These are phyloP conservation scores for Podila verticillata DNA, from an alignment of 192 early-diverging fungal species.

Conservation along the genomic window DNA sequence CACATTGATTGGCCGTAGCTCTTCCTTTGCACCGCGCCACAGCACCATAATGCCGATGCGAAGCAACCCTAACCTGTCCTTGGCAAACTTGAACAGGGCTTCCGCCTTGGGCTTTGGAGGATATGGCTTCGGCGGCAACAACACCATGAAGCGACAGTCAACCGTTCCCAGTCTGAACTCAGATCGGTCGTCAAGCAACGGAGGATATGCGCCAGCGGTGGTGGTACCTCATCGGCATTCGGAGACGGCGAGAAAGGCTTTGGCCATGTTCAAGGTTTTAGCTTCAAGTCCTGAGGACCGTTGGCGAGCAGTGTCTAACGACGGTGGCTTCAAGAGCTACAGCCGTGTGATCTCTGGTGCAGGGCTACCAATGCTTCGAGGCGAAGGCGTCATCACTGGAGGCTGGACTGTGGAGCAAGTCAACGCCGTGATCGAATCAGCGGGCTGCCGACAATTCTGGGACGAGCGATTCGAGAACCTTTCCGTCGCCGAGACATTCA, in stretches of 20 bases:
- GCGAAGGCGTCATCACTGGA: slow-evolving; percentile 57
- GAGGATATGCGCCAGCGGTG: slow-evolving; percentile 18
- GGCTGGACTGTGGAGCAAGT: slow-evolving; percentile 65
- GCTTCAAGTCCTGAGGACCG: slow-evolving; percentile 47
- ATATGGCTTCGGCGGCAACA: slow-evolving; percentile 4
- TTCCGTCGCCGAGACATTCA: slow-evolving; percentile 57
- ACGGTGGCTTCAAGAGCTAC: slow-evolving; percentile 60
- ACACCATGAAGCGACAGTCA: slow-evolving; percentile 33
- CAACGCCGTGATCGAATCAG: slow-evolving; percentile 56
- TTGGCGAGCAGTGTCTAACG: slow-evolving; percentile 59
- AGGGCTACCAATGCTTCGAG: slow-evolving; percentile 59
- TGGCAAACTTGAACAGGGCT: slow-evolving; percentile 28
- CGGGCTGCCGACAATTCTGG: slow-evolving; percentile 61
- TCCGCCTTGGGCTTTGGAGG: slow-evolving; percentile 19
- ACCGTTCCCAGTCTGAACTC: slow-evolving; percentile 37
- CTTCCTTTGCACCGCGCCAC: slow-evolving; percentile 34
- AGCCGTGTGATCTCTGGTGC: slow-evolving; percentile 50
- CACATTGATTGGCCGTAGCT: slow-evolving; percentile 9
- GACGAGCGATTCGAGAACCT: slow-evolving; percentile 61
- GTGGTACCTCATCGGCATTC: slow-evolving; percentile 50
- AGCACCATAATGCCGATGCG: slow-evolving; percentile 37
- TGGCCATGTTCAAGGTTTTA: slow-evolving; percentile 58
- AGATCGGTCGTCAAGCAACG: slow-evolving; percentile 19
- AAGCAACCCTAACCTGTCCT: slow-evolving; percentile 43
- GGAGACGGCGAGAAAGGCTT: slow-evolving; percentile 45